These are phyloP conservation scores for Suhomyces kilbournensis DNA, from an alignment of 805 yeast genomes.

Conservation along the genomic window DNA sequence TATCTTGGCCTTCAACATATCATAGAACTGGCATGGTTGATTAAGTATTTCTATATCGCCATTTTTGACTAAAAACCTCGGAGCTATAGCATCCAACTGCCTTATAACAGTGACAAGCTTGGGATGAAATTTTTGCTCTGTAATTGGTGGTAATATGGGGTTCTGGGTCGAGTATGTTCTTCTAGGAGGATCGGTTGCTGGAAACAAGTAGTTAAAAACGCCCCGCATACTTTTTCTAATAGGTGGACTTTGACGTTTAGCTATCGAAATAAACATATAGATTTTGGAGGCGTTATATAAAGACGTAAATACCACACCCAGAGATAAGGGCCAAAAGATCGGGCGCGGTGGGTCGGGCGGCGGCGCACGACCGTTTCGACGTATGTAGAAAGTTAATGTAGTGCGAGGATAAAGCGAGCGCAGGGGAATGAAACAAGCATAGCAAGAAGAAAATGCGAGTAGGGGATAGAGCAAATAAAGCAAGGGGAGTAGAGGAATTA, in stretches of 20 bases:
- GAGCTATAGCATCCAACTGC: slow-evolving; percentile 63
- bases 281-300: slow-evolving; percentile 1
- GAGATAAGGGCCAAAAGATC: not conserved
- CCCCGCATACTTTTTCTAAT: slow-evolving; percentile 21
- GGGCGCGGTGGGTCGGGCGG: not conserved
- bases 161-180: slow-evolving; percentile 27
- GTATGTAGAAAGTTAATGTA: not conserved
- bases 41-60: slow-evolving; percentile 60
- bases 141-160: slow-evolving; percentile 16
- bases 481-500: not conserved
- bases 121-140: slow-evolving; percentile 38
- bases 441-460: not conserved
- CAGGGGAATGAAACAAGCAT: not conserved
- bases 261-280: not conserved
- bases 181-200: slow-evolving; percentile 6
- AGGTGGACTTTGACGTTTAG: not conserved
- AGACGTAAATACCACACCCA: not conserved
- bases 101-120: slow-evolving; percentile 40
- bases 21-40: slow-evolving; percentile 73
- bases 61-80: slow-evolving; percentile 57
- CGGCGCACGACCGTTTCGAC: not conserved
- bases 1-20: slow-evolving; percentile 60
- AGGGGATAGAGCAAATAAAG: no score
- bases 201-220: slow-evolving; percentile 23
- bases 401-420: not conserved